Base-by-base conservation (phyloP, 345 rosid genomes). In the Carallia brachiata region DNA sequence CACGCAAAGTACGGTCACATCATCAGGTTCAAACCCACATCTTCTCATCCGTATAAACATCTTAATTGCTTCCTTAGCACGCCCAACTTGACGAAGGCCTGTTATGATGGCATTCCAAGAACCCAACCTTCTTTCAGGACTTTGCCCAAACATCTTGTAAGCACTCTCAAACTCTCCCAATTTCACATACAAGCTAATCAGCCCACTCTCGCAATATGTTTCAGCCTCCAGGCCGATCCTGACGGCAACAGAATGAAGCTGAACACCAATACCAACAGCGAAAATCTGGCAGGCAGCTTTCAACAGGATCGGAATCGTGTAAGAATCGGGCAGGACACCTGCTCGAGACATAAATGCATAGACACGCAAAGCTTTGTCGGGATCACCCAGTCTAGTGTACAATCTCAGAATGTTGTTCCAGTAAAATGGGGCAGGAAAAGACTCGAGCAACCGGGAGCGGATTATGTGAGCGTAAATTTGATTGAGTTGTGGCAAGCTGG, bases 81-180 rank as follows among this genome's bases (percentile, higher is more conserved):
- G 82, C 8, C 88, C 94, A 0, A 80, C 87, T 6, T 87, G 96
- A 53, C 84, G 63, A 54, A 89, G 78, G n/a, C 95, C 97, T 0
- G 77, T 84, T 27, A 93, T 81, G 28, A 88, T 70, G 0, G 97
- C 92, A 65, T 93, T 93, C 98, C 97, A 93, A 63, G 97, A 91
- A 19, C 98, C 96, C 65, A 93, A 54, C 74, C 83, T 89, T 74
- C 94, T 84, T 0, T 82, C 79, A 27, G 78, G 82, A 80, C 88
- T 93, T 88, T 81, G 88, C 31, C 85, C 98, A 52, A 93, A 91
- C 88, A 83, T 31, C 17, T 85, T 87, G 31, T 77, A 78, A 12
- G 91, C 97, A 54, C 73, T 48, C 8, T 57, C 64, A 7, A 88
- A 71, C 6, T 85, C 87, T 17, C 95, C 95, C 0, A 78, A 76